These are phyloP conservation scores for Phytophthora hybrid DNA, from an alignment of 352 stramenopile species.

Conservation along the genomic window DNA sequence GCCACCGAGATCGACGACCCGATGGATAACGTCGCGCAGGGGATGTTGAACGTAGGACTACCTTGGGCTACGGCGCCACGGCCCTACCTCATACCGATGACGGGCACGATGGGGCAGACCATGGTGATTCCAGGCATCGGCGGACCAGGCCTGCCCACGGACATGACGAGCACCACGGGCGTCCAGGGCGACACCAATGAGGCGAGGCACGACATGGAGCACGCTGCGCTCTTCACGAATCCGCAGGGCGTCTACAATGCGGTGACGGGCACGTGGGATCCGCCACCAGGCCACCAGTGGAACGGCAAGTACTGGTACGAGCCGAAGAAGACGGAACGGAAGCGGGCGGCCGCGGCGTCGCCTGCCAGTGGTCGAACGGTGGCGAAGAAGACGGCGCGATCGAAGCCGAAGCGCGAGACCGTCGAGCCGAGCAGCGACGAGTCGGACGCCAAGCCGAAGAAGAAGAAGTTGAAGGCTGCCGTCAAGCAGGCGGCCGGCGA, in stretches of 20 bases:
- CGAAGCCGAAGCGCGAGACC: background rate
- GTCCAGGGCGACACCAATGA: background rate
- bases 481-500: background rate
- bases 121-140: conserved; percentile 14
- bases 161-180: background rate
- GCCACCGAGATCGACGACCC: too few relatives aligned
- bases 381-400: background rate
- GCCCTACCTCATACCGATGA: background rate
- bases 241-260: conserved; percentile 1
- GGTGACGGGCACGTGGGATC: background rate
- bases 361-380: background rate
- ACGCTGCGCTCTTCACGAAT: conserved; percentile 12
- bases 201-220: background rate
- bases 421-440: background rate
- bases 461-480: conserved; percentile 3
- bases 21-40: too few relatives aligned
- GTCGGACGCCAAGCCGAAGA: background rate
- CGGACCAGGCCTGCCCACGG: background rate
- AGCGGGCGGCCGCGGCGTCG: background rate
- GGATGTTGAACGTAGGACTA: too few relatives aligned
- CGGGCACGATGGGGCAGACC: background rate
- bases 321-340: background rate
- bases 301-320: conserved; percentile 12
- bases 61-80: background rate
- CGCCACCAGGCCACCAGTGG: background rate